These are phyloP conservation scores for Macrolepiota dolichaula DNA, from an alignment of 768 basidiomycete species.

Conservation along the genomic window DNA sequence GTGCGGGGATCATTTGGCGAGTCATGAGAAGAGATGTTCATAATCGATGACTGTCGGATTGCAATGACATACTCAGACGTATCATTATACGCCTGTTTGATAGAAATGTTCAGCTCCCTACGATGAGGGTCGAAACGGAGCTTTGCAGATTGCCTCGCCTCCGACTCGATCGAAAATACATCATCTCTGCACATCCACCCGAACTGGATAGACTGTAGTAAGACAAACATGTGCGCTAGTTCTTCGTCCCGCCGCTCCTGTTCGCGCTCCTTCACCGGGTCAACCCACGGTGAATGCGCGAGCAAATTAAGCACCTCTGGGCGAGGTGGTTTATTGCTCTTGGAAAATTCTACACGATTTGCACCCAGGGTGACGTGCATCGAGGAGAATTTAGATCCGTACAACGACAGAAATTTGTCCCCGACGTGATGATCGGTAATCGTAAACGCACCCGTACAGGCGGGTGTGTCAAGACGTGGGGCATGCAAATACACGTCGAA, in stretches of 20 bases:
- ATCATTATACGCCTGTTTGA: slow-evolving; percentile 17
- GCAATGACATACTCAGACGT: slow-evolving; percentile 30
- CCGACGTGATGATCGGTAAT: slow-evolving; percentile 43
- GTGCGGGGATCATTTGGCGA: slow-evolving; percentile 22
- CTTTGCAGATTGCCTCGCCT: slow-evolving; percentile 16
- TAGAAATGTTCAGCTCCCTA: slow-evolving; percentile 41
- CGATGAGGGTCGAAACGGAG: slow-evolving; percentile 37
- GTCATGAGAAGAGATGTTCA: slow-evolving; percentile 29
- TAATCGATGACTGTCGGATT: slow-evolving; percentile 42
- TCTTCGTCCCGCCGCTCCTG: slow-evolving; percentile 26
- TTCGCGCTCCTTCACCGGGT: slow-evolving; percentile 32
- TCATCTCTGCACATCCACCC: slow-evolving; percentile 58
- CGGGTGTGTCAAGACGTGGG: slow-evolving; percentile 24
- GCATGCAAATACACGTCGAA: slow-evolving; percentile 49
- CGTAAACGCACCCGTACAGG: slow-evolving; percentile 43
- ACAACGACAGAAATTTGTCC: slow-evolving; percentile 36
- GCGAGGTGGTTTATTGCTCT: slow-evolving; percentile 21
- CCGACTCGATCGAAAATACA: slow-evolving; percentile 48
- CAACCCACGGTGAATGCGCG: slow-evolving; percentile 32
- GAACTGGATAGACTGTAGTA: slow-evolving; percentile 44
- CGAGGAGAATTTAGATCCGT: background rate
- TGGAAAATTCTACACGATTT: slow-evolving; percentile 28
- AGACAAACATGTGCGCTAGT: slow-evolving; percentile 25
- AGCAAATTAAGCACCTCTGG: slow-evolving; percentile 35
- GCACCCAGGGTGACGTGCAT: slow-evolving; percentile 19